Evolutionary conservation across 495 filamentous ascomycete genomes (phyloP), one percentile per base, ranked within the genome.

Genomic region (Poronia punctata): DNA sequence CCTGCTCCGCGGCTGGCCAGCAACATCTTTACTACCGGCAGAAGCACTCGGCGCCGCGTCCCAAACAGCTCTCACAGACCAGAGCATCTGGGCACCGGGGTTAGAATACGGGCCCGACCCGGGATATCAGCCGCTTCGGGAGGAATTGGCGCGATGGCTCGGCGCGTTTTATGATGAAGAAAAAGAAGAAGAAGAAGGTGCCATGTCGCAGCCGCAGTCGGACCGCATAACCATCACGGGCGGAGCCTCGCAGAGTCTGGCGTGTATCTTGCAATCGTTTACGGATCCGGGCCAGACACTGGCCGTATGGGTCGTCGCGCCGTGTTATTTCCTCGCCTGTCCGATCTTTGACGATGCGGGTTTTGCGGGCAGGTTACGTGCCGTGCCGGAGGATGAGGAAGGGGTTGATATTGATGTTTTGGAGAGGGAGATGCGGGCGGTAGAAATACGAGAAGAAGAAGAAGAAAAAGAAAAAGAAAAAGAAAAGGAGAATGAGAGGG

Each of bases 61-160:
- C 45, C 50, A 63, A 15, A 50, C 50, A 10, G 74, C 75, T 11
- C 70, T 94, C 32, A 70, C 73, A 9, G 65, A 79, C 41, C 71
- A 78, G 11, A 45, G 60, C n/a, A 61, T 80, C 40, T 67, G 68
- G 37, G 59, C 67, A 19, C 66, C 79, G 10, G 78, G 62, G 22
- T 65, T 95, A 21, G 67, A 75, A 11, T 96, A 96, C 56, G 89
- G 80, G 0, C 81, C 85, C 3, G 86, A 94, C 53, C 62, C 72
- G 27, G 89, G 89, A 5, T 84, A 85, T 47, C 56, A 68, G 17
- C 78, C 80, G 20, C 64, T 87, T 1, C 65, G 85, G 5, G 57
- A 70, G 40, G 66, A 75, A 18, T 59, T 95, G 17, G 80, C 84
- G 22, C 41, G 57, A 23, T 95, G 87, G 86, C 61, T 88, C n/a